Evolutionary conservation across 1,139 yeast genomes (phyloP), one percentile per base, ranked within the genome.

Genomic region (Martiniozyma asiatica): DNA sequence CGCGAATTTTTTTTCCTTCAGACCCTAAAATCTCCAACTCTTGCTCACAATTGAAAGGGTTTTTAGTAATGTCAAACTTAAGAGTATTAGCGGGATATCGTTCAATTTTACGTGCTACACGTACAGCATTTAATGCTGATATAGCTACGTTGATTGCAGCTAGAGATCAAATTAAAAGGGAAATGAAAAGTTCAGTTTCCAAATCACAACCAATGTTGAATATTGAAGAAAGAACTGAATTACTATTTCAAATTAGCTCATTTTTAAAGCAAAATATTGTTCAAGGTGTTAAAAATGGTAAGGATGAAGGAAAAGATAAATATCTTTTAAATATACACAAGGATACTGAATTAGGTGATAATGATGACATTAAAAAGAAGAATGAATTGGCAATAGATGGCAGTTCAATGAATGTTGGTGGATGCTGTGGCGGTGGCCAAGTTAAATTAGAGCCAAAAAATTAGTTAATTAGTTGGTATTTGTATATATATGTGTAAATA

Each of bases 291-390:
- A 64, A 60, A 45, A 65, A 65, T 30, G 59, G 55, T 0, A 59
- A 56, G 33, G 63, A 59, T 43, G 63, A 63, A 29, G 61, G 56
- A 0, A 64, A 61, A 16, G 64, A 59, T 6, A 64, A 56, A 31
- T 68, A 65, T 39, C 56, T 58, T 34, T 59, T 85, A 45, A 75
- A 78, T 40, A 76, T 89, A 44, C 95, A 84, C 50, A 59, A 71
- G 31, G 71, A 78, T 31, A 81, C 93, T 0, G 97, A 89, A 53
- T 62, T 87, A 32, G 97, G 97, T 10, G 95, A 85, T 50, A 89
- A 89, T 51, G 94, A 73, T 13, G 57, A 63, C 26, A 57, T 73
- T 34, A 68, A 65, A 44, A 51, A 43, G 34, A 52, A 41, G 40
- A 53, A 27, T 6, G 14, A 56, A 40, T 39, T 38, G 15, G 42